Evolutionary conservation across 1,284 basidiomycete genomes (phyloP).

Genomic region (Pseudozyma tsukubaensis): DNA sequence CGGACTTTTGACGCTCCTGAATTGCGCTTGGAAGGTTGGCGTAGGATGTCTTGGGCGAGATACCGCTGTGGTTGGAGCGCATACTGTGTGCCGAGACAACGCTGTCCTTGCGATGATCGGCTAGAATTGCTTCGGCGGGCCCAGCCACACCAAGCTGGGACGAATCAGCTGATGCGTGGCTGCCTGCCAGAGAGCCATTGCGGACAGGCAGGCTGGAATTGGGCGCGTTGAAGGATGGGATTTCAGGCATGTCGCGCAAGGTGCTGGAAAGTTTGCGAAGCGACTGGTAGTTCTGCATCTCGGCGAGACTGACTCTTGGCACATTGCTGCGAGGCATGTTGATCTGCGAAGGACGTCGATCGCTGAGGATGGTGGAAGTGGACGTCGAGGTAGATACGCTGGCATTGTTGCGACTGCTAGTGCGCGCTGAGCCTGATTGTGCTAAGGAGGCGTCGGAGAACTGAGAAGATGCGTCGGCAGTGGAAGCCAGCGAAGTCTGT

Average conservation of each 20-base stretch:
- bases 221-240: conserved; percentile 18
- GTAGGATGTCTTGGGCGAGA: conserved; percentile 60
- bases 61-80: conserved; percentile 54
- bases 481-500: conserved; percentile 33
- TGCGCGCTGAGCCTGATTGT: conserved; percentile 16
- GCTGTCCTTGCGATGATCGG: conserved; percentile 48
- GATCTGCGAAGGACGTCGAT: conserved; percentile 45
- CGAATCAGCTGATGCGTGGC: conserved; percentile 12
- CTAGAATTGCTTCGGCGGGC: conserved; percentile 8
- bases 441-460: conserved; percentile 25
- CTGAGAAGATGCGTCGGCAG: conserved; percentile 30
- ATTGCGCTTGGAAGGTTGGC: conserved; percentile 35
- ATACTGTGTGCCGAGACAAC: conserved; percentile 43
- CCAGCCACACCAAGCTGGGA: conserved; percentile 17
- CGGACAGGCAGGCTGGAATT: conserved; percentile 17
- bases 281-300: conserved; percentile 50
- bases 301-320: conserved; percentile 42
- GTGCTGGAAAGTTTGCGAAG: conserved; percentile 48
- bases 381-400: conserved; percentile 27
- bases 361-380: conserved; percentile 39
- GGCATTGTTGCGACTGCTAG: conserved; percentile 21
- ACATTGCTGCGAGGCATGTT: conserved; percentile 38
- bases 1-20: conserved; percentile 22
- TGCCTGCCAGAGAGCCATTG: conserved; percentile 20
- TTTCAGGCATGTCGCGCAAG: conserved; percentile 26